These are phyloP conservation scores for Penicillium malachiteum DNA, from an alignment of 495 filamentous ascomycete genomes.

Conservation along the genomic window DNA sequence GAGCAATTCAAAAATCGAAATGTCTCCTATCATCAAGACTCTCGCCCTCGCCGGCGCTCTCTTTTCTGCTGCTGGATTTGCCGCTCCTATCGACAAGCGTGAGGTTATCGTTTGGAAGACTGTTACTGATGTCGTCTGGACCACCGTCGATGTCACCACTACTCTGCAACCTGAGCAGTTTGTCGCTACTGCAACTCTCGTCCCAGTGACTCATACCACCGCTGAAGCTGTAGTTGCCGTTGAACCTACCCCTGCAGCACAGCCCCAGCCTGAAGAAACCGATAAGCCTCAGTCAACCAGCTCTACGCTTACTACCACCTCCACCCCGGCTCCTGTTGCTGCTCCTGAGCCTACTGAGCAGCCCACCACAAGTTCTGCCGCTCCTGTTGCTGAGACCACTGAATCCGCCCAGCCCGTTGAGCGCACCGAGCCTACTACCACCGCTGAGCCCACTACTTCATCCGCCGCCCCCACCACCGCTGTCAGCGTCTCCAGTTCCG, in stretches of 20 bases:
- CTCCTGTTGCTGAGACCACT: not conserved
- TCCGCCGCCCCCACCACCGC: constrained; percentile 15
- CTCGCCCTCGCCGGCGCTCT: constrained; percentile 42
- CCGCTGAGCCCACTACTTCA: constrained; percentile 9
- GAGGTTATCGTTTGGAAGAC: constrained; percentile 31
- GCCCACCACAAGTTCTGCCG: not conserved
- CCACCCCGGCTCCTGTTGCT: constrained; percentile 1
- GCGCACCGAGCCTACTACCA: constrained; percentile 6
- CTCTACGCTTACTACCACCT: constrained; percentile 9
- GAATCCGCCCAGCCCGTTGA: constrained; percentile 1
- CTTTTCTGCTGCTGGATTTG: constrained; percentile 35
- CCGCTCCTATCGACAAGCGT: constrained; percentile 43
- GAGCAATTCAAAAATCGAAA: constrained; percentile 21
- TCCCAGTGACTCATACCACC: constrained; percentile 7
- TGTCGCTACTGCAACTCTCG: constrained; percentile 14
- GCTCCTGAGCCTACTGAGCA: constrained; percentile 1
- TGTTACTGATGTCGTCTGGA: constrained; percentile 38
- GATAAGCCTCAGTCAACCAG: not conserved
- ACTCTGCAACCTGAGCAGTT: constrained; percentile 34
- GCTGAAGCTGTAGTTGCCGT: constrained; percentile 2
- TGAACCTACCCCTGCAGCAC: constrained; percentile 5
- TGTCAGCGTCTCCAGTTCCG: constrained; percentile 18
- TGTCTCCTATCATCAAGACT: constrained; percentile 46
- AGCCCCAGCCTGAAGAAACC: constrained; percentile 4
- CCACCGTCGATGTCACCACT: constrained; percentile 45